Conservation (phyloP, 768 basidiomycete genomes). For the Boletus sp. region DNA sequence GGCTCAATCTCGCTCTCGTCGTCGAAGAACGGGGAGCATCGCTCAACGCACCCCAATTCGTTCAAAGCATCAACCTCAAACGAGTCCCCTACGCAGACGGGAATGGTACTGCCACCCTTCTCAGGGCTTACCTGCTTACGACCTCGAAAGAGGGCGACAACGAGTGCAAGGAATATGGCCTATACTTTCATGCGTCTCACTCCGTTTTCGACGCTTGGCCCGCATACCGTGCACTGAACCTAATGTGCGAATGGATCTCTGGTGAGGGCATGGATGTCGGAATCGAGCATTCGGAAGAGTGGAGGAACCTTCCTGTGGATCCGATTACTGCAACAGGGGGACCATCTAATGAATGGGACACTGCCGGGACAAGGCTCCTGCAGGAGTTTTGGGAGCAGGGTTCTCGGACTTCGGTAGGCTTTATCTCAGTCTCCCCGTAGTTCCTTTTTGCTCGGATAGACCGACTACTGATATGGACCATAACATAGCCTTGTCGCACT, state of each 20-base stretch:
- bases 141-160: slow-evolving; percentile 1
- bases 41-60: slow-evolving; percentile 17
- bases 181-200: slow-evolving; percentile 25
- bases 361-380: slow-evolving; percentile 11
- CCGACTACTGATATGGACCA: too few relatives aligned
- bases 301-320: too few relatives aligned
- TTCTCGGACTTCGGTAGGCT: slow-evolving; percentile 9
- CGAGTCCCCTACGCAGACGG: slow-evolving; percentile 18
- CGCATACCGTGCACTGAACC: background rate
- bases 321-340: too few relatives aligned
- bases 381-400: slow-evolving; percentile 8
- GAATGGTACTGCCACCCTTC: background rate
- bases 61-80: slow-evolving; percentile 14
- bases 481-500: slow-evolving; percentile 5
- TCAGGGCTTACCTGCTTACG: slow-evolving; percentile 11
- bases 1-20: background rate
- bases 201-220: slow-evolving; percentile 24
- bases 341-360: too few relatives aligned
- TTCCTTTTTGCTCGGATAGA: background rate
- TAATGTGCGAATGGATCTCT: too few relatives aligned
- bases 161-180: too few relatives aligned
- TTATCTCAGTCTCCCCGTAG: too few relatives aligned
- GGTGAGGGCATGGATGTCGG: too few relatives aligned
- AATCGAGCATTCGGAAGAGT: too few relatives aligned
- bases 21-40: slow-evolving; percentile 14